These are phyloP conservation scores for Pseudogymnoascus sp. DNA, from an alignment of 2,329 filamentous ascomycete genomes.

Conservation along the genomic window DNA sequence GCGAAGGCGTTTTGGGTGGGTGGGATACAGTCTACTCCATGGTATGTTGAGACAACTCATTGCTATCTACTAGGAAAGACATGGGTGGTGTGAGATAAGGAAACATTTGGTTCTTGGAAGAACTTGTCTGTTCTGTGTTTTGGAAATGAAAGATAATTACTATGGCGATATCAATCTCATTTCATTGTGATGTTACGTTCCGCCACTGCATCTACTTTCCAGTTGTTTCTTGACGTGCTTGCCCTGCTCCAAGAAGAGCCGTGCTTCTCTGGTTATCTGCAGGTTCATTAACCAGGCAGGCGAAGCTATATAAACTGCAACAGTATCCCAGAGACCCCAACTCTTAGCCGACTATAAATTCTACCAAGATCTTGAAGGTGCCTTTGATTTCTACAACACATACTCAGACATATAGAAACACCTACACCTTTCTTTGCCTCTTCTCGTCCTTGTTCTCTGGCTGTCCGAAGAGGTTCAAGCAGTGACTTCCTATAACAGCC, in stretches of 20 bases:
- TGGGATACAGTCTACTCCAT: not conserved
- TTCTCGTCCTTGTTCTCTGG: not conserved
- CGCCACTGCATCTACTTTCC: not conserved
- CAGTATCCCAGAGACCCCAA: not conserved
- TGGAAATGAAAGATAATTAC: not conserved
- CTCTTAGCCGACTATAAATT: not conserved
- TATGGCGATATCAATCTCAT: not conserved
- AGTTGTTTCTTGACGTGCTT: not conserved
- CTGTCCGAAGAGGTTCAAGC: not conserved
- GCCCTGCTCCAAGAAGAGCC: not conserved
- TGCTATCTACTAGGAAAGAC: not conserved
- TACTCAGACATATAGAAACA: not conserved
- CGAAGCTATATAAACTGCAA: not conserved
- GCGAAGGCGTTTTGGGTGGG: not conserved
- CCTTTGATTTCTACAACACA: not conserved
- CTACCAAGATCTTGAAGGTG: not conserved
- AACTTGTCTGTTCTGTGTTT: not conserved
- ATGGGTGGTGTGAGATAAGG: not conserved
- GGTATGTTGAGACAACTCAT: not conserved
- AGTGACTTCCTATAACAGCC: not conserved
- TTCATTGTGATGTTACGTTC: not conserved
- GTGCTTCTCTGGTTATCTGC: not conserved
- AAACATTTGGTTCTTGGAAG: not conserved
- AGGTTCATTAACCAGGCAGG: not conserved
- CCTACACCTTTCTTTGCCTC: not conserved